phyloP scores from a whole-genome alignment of 2,329 filamentous ascomycete genomes.

The Xylariaceae sp. region DNA sequence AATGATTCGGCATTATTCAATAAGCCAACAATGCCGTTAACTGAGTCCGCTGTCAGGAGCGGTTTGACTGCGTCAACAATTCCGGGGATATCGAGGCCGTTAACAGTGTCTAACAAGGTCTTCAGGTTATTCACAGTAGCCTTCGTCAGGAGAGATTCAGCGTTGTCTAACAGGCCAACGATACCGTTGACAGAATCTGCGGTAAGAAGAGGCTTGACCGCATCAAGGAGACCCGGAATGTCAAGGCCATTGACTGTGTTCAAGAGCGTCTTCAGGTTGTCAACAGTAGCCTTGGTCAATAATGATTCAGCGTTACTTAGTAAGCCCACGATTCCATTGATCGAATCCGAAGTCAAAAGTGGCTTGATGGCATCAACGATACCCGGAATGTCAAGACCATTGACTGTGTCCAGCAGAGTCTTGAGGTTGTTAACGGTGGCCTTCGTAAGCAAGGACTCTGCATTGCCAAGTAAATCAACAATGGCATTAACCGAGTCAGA shows the following conservation, averaged over 20 bases:
- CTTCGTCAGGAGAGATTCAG: slow-evolving; percentile 25
- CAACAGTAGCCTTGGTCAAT: too few species aligned
- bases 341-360: slow-evolving; percentile 32
- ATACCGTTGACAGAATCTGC: slow-evolving; percentile 28
- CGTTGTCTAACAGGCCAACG: slow-evolving; percentile 28
- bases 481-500: not conserved
- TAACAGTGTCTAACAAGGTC: slow-evolving; percentile 8
- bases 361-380: slow-evolving; percentile 33
- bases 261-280: slow-evolving; percentile 8
- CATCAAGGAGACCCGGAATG: slow-evolving; percentile 31
- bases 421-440: not conserved
- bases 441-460: slow-evolving; percentile 3
- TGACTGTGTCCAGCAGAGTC: slow-evolving; percentile 5
- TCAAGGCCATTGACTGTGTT: slow-evolving; percentile 32
- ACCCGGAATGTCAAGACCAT: slow-evolving; percentile 34
- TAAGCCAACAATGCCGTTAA: slow-evolving; percentile 13
- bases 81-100: too few species aligned
- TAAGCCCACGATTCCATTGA: slow-evolving; percentile 21
- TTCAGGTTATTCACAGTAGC: slow-evolving; percentile 26
- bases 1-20: slow-evolving; percentile 14
- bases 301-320: slow-evolving; percentile 27
- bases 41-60: slow-evolving; percentile 12
- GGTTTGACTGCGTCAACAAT: too few species aligned
- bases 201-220: slow-evolving; percentile 33
- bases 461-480: slow-evolving; percentile 3